A percentile compares a stretch with the other conserved stretches of the same genome.
Evolutionary conservation across 2,329 filamentous ascomycete genomes (phyloP).

Genomic region (Stromatinia cepivora): DNA sequence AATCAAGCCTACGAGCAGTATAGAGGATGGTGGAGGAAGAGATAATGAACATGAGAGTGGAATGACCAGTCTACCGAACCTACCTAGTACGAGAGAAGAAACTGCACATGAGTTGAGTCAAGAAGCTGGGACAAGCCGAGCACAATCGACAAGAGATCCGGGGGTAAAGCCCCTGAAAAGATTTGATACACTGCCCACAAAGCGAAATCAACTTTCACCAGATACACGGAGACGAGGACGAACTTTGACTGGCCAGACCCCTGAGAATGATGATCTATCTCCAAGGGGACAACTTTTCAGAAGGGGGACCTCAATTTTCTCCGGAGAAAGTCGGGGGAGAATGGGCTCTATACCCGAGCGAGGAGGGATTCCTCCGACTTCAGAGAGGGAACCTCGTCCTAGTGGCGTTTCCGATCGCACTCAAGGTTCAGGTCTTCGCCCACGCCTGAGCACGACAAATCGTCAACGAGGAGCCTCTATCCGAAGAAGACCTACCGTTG

Average conservation of each 20-base stretch:
- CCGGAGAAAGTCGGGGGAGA: background rate
- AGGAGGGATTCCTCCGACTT: constrained; percentile 7
- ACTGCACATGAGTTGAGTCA: constrained; percentile 2
- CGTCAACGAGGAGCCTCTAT: constrained; percentile 22
- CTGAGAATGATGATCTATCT: background rate
- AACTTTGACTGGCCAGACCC: constrained; percentile 16
- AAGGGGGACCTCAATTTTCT: constrained; percentile 15
- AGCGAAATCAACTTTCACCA: constrained; percentile 11
- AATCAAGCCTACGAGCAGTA: constrained; percentile 6
- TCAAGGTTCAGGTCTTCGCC: constrained; percentile 20
- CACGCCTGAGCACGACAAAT: constrained; percentile 11
- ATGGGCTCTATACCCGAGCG: constrained; percentile 20
- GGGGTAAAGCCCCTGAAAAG: constrained; percentile 12
- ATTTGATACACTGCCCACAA: constrained; percentile 20
- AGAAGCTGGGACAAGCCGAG: background rate
- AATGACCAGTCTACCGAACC: background rate
- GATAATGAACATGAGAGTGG: constrained; percentile 17
- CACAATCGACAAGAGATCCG: background rate
- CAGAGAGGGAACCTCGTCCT: constrained; percentile 5
- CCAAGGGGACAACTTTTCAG: constrained; percentile 9
- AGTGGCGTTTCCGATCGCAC: constrained; percentile 7
- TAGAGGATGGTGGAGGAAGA: constrained; percentile 6
- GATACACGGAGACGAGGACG: constrained; percentile 15
- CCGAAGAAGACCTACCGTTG: constrained; percentile 21
- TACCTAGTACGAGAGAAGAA: constrained; percentile 3